These are phyloP conservation scores for Lentinus brumalis DNA, from an alignment of 768 basidiomycete genomes.

Conservation along the genomic window DNA sequence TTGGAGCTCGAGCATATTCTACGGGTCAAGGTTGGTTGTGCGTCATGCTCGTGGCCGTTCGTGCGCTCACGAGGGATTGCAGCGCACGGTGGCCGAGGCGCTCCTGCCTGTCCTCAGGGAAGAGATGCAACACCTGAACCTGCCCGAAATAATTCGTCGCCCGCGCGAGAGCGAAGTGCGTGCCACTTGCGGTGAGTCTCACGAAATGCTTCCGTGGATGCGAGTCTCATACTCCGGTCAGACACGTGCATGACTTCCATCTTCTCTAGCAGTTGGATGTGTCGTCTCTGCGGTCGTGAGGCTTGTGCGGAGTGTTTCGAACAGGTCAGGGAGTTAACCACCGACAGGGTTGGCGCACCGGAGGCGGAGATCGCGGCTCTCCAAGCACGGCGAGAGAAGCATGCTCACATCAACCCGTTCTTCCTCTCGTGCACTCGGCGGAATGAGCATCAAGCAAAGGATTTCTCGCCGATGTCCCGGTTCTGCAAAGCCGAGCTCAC, in stretches of 20 bases:
- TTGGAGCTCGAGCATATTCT: conserved; percentile 52
- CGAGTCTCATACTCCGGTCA: conserved; percentile 31
- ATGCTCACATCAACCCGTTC: conserved; percentile 67
- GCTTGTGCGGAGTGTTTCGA: conserved; percentile 83
- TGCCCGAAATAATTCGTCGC: conserved; percentile 63
- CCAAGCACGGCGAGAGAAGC: conserved; percentile 57
- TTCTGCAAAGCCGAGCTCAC: conserved; percentile 68
- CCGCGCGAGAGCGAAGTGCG: conserved; percentile 81
- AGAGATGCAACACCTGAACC: conserved; percentile 64
- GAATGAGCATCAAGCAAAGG: conserved; percentile 64
- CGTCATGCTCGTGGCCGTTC: not conserved
- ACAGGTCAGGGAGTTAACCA: conserved; percentile 65
- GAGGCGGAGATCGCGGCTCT: conserved; percentile 51
- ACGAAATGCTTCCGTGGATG: not conserved
- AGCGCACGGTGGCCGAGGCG: conserved; percentile 70
- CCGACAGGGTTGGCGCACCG: conserved; percentile 49
- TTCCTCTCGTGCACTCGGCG: conserved; percentile 73
- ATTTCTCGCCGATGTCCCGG: conserved; percentile 82
- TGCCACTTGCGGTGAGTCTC: conserved; percentile 75
- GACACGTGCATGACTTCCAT: conserved; percentile 95
- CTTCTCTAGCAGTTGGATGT: conserved; percentile 90
- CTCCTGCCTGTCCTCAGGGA: conserved; percentile 65
- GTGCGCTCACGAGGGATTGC: not conserved
- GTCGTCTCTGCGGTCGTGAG: conserved; percentile 87
- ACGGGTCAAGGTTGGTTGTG: conserved; percentile 57